phyloP scores from a whole-genome alignment of 176 grass and related monocot species.

The Tuctoria greenei region DNA sequence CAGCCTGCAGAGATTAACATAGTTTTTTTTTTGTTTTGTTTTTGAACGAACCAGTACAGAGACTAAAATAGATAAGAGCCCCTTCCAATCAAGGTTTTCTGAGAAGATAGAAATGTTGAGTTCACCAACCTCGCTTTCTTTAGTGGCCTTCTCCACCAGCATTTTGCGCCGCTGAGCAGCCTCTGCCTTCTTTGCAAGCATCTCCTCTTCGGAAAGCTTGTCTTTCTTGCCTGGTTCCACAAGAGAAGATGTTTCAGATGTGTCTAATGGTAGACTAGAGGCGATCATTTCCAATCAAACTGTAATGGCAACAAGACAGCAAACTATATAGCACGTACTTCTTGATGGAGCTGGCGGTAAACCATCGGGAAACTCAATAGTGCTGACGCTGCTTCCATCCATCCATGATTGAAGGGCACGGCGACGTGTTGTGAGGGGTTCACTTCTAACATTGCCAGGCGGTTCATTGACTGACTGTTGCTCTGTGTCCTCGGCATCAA shows the following conservation, averaged over 20 bases:
- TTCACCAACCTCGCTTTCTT: slow-evolving; percentile 61
- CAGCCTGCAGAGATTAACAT: slow-evolving; percentile 50
- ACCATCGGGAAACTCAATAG: slow-evolving; percentile 69
- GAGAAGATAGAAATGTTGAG: neutral
- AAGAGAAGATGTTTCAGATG: slow-evolving; percentile 9
- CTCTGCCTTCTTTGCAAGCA: slow-evolving; percentile 70
- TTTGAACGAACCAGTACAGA: neutral
- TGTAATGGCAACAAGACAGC: neutral
- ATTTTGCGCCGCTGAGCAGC: slow-evolving; percentile 72
- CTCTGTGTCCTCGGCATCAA: slow-evolving; percentile 40
- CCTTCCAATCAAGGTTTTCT: slow-evolving; percentile 1
- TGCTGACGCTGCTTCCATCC: slow-evolving; percentile 45
- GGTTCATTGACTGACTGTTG: slow-evolving; percentile 38
- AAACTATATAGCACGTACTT: slow-evolving; percentile 44
- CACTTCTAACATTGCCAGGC: slow-evolving; percentile 38
- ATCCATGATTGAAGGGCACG: slow-evolving; percentile 81
- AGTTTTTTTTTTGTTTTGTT: no score
- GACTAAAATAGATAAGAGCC: neutral
- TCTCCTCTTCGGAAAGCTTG: slow-evolving; percentile 67
- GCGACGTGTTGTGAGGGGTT: slow-evolving; percentile 69
- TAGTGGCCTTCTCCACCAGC: slow-evolving; percentile 71
- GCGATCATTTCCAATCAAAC: neutral
- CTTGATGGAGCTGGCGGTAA: slow-evolving; percentile 55
- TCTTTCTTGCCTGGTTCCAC: slow-evolving; percentile 61
- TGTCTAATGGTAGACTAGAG: slow-evolving; percentile 1